Percentiles rank a stretch among this genome's conserved stretches.
phyloP scores from a whole-genome alignment of 345 rosid genomes.

The Draba incana region DNA sequence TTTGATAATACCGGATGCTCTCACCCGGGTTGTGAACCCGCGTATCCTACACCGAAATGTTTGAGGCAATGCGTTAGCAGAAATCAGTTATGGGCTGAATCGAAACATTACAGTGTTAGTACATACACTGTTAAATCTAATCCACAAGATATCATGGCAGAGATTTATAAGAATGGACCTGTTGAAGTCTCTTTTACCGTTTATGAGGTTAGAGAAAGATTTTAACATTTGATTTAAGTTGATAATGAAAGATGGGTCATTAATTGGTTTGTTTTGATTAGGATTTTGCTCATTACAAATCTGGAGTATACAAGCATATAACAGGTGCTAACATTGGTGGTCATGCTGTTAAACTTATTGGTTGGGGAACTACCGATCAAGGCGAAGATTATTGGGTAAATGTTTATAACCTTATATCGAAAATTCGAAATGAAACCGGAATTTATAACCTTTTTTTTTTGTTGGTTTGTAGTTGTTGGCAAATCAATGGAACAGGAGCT shows the following conservation, averaged over 20 bases:
- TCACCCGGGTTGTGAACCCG: constrained; percentile 98
- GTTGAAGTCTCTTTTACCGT: constrained; percentile 92
- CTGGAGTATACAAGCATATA: constrained; percentile 91
- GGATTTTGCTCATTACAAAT: constrained; percentile 96
- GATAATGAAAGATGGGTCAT: background rate
- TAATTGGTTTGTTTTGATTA: constrained; percentile 35
- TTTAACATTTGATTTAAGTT: background rate
- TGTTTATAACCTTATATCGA: background rate
- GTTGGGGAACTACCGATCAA: constrained; percentile 89
- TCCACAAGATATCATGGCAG: constrained; percentile 80
- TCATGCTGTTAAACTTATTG: constrained; percentile 93
- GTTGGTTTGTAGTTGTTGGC: constrained; percentile 74
- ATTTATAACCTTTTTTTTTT: background rate
- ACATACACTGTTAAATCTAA: constrained; percentile 74
- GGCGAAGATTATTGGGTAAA: constrained; percentile 96
- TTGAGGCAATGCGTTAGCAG: constrained; percentile 64
- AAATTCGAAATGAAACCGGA: background rate
- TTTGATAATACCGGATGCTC: constrained; percentile 86
- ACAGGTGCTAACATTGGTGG: constrained; percentile 80
- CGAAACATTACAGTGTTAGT: constrained; percentile 76
- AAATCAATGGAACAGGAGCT: constrained; percentile 88
- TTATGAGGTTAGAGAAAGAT: constrained; percentile 64
- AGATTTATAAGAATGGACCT: constrained; percentile 86
- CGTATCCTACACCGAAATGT: constrained; percentile 82
- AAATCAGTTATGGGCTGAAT: constrained; percentile 71